Evolutionary conservation across 805 yeast genomes (phyloP), one percentile per base, ranked within the genome.

Genomic region (Kazachstania bromeliacearum): DNA sequence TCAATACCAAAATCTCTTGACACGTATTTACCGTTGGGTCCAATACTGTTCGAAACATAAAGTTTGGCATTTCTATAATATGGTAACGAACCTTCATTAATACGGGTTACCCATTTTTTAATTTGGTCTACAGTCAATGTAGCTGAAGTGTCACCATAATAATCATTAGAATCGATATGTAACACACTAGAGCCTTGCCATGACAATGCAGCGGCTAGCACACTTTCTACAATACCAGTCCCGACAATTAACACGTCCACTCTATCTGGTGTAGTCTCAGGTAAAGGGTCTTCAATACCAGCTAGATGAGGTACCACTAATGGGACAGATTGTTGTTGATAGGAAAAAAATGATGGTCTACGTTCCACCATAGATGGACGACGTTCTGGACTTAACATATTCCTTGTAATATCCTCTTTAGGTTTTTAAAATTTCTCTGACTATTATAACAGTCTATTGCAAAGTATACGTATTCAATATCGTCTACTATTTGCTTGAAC

Each of bases 101-200:
- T 87, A 34, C 72, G 70, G 44, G 69, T 67, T 33, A 83, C 85
- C 96, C 96, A 89, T 31, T 73, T 68, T 53, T 78, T 79, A 43
- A 87, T 60, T 59, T 92, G 95, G 46, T 85, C 95, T 33, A 87
- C 73, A 15, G 94, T 82, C 35, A 92, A 62, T 3, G 95, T 83
- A 5, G 96, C 87, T 34, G 79, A 71, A 24, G 80, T 71, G 56
- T 88, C 97, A 15, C 98, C 98, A 51, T 92, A 92, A 55, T 84
- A 79, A 20, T 75, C 70, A 53, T 87, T 81, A 29, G 77, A 67
- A 57, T 92, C 98, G 21, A 92, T 75, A 54, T 92, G 98, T 30
- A 92, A 64, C 7, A 92, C 96, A 45, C 72, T 77, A n/a, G 92
- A 77, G n/a, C 98, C 98, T 50, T 85, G 95, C 97, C 98, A 92